Conservation (phyloP, 1,284 basidiomycete genomes). For the Thecaphora thlaspeos region DNA sequence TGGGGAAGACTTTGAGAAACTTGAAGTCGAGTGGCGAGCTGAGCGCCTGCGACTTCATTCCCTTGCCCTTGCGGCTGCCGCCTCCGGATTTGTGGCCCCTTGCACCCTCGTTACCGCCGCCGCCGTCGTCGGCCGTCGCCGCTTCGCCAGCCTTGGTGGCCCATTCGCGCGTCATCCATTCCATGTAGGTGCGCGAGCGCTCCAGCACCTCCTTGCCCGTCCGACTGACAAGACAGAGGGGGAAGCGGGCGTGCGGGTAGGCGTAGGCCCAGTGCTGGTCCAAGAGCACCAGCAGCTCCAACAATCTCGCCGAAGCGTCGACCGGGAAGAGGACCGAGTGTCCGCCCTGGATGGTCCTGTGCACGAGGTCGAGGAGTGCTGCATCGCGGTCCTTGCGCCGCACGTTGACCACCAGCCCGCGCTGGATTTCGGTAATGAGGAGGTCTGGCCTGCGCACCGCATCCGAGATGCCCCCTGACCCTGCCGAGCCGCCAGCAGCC, state of each 20-base stretch:
- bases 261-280: constrained; percentile 97
- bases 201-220: constrained; percentile 92
- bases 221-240: constrained; percentile 82
- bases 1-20: constrained; percentile 83
- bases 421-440: constrained; percentile 87
- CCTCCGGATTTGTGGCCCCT: too few relatives aligned
- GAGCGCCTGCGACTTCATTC: constrained; percentile 6
- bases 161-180: constrained; percentile 93
- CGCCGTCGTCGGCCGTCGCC: constrained; percentile 13
- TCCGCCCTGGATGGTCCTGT: constrained; percentile 79
- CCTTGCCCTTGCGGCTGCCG: constrained; percentile 1
- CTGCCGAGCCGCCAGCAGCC: constrained; percentile 20
- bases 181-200: constrained; percentile 94
- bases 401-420: constrained; percentile 72
- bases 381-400: constrained; percentile 88
- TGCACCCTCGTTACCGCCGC: too few relatives aligned
- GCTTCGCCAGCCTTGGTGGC: constrained; percentile 56
- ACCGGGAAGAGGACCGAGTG: constrained; percentile 83
- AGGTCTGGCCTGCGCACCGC: constrained; percentile 60
- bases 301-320: constrained; percentile 86
- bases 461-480: constrained; percentile 16
- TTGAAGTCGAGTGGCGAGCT: constrained; percentile 47
- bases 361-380: constrained; percentile 65
- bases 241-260: constrained; percentile 62
- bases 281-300: constrained; percentile 89